phyloP scores from a whole-genome alignment of 202 grass and related monocot species.

The Cymbopogon flexuosus region DNA sequence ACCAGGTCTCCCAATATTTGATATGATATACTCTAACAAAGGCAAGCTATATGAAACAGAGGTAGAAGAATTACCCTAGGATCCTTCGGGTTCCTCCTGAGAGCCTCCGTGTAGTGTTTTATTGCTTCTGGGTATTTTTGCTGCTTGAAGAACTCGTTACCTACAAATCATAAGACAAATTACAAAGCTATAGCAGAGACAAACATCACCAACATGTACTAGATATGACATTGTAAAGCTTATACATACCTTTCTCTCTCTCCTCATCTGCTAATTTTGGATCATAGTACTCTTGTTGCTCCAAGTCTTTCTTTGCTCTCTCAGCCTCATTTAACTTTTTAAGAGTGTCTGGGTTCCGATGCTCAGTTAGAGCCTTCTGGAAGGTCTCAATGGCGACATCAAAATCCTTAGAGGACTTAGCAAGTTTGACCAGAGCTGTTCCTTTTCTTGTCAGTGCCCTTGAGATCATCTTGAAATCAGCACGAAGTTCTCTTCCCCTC shows the following conservation, averaged over 20 bases:
- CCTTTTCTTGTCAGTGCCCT: conserved; percentile 97
- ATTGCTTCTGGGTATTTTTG: conserved; percentile 94
- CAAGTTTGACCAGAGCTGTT: conserved; percentile 77
- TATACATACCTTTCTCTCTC: conserved; percentile 79
- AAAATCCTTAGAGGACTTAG: conserved; percentile 81
- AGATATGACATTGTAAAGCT: background rate
- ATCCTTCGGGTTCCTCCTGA: conserved; percentile 84
- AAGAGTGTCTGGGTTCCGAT: conserved; percentile 88
- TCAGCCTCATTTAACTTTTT: conserved; percentile 90
- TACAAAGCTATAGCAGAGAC: background rate
- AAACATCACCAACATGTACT: background rate
- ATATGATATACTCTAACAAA: background rate
- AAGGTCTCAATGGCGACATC: conserved; percentile 83
- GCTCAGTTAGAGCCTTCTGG: conserved; percentile 95
- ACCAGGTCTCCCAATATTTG: background rate
- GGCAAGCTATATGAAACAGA: background rate
- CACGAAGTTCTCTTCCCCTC: conserved; percentile 84
- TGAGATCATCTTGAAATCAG: conserved; percentile 97
- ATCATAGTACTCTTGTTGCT: conserved; percentile 96
- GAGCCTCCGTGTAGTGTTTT: conserved; percentile 88
- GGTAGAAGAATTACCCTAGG: conserved; percentile 52
- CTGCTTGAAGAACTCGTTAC: conserved; percentile 85
- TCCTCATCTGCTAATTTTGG: conserved; percentile 89
- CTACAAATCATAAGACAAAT: conserved; percentile 35
- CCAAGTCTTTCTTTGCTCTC: conserved; percentile 89